Base-by-base conservation (phyloP, 805 yeast species). In the Dipodascus albidus region DNA sequence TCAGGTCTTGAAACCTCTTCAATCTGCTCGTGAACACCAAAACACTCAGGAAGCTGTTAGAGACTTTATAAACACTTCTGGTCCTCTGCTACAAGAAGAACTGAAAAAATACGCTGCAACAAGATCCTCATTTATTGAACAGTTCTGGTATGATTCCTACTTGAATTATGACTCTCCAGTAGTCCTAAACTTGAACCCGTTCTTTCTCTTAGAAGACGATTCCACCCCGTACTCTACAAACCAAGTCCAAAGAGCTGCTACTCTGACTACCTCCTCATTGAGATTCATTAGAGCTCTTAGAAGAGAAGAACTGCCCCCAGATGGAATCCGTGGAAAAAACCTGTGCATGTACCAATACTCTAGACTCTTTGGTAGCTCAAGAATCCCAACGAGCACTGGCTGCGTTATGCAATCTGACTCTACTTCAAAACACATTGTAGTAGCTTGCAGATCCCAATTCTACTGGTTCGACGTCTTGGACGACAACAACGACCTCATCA, bases 381-480 rank as follows among this genome's bases (percentile, higher is more conserved):
- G 97, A 64, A 84, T 89, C 57, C 96, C 97, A 49, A 83, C 93
- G 1, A 74, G 76, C 21, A 75, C 79, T 1, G 95, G 95, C 2
- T 89, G 97, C 67, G 80, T 85, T 53, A 81, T 89, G 82, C 96
- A 88, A 67, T 78, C 87, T 1, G 96, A 87, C 67, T 65, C 75
- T 4, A 73, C 80, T 8, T 81, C 93, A 1, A 85, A 81, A 62
- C 96, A 89, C 67, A 80, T 89, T 38, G 83, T 88, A 8, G 90
- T 89, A 15, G 70, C 87, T 66, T 82, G 87, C 57, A 82, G 85
- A 62, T 85, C 95, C 1, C 96, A 89, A 67, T 87, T 88, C 67
- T 89, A 89, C 70, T 89, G 96, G 96, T 89, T 89, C 65, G 96
- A 89, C 64, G 97, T 89, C 1, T 71, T 89, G 60, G 95, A 88